A percentile compares a stretch with the other conserved stretches of the same genome.
phyloP scores from a whole-genome alignment of 2,329 filamentous ascomycete species.

The Coniochaeta sp. region DNA sequence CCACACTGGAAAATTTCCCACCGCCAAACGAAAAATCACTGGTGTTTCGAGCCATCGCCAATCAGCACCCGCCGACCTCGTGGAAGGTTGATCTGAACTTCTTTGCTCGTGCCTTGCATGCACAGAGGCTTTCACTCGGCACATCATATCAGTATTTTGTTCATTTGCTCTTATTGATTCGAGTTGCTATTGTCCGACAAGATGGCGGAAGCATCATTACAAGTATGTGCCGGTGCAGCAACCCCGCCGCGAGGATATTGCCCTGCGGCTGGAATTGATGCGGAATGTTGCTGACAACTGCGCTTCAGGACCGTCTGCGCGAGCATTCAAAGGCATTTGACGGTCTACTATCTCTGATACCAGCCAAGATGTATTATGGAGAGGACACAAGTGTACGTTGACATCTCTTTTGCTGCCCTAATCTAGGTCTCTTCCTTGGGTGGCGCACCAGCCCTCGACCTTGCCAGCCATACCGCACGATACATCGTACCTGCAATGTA shows the following conservation, averaged over 20 bases:
- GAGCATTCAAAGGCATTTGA: conserved; percentile 69
- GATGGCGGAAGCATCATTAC: conserved; percentile 38
- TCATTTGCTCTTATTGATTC: neutral
- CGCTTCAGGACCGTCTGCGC: conserved; percentile 44
- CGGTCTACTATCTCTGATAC: conserved; percentile 78
- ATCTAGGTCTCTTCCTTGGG: conserved; percentile 4
- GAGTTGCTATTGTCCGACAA: conserved; percentile 4
- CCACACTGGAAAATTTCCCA: conserved; percentile 18
- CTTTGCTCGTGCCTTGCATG: neutral
- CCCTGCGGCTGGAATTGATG: conserved; percentile 14
- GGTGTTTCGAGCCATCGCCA: conserved; percentile 10
- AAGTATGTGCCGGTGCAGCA: conserved; percentile 29
- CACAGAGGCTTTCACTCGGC: neutral
- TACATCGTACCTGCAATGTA: neutral
- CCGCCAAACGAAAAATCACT: conserved; percentile 3
- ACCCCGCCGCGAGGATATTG: neutral
- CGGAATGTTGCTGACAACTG: neutral
- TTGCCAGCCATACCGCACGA: neutral
- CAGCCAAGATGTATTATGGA: conserved; percentile 84
- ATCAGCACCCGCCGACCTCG: conserved; percentile 1
- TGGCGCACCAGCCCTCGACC: neutral
- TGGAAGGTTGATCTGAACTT: neutral
- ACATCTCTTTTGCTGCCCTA: too few species aligned
- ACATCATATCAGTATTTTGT: neutral
- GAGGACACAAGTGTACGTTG: conserved; percentile 72